These are phyloP conservation scores for Funneliformis geosporum DNA, from an alignment of 192 early-diverging fungal species.

Conservation along the genomic window DNA sequence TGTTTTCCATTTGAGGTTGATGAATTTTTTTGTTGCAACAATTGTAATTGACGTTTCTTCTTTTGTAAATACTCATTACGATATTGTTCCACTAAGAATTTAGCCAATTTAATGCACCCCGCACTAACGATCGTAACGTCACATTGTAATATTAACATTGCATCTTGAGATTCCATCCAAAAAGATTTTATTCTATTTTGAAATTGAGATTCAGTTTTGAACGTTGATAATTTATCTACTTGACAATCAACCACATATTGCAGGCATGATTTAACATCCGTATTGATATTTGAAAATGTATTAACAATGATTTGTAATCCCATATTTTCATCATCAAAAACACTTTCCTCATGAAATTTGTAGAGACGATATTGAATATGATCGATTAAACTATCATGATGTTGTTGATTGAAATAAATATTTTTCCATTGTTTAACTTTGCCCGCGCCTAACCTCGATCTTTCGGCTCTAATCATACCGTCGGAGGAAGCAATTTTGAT, in stretches of 20 bases:
- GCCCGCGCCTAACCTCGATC: background rate
- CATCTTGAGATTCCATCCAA: slow-evolving; percentile 19
- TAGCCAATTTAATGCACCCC: slow-evolving; percentile 29
- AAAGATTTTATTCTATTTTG: slow-evolving; percentile 25
- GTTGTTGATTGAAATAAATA: slow-evolving; percentile 11
- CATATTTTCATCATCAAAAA: too few relatives aligned
- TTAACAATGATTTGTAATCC: slow-evolving; percentile 22
- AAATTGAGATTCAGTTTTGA: slow-evolving; percentile 24
- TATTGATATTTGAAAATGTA: slow-evolving; percentile 12
- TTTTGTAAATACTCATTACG: slow-evolving; percentile 5
- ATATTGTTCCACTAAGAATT: slow-evolving; percentile 26
- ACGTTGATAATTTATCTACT: slow-evolving; percentile 28
- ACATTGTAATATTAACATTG: slow-evolving; percentile 28
- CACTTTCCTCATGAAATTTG: too few relatives aligned
- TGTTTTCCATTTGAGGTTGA: background rate
- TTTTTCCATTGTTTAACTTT: slow-evolving; percentile 17
- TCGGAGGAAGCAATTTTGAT: slow-evolving; percentile 29
- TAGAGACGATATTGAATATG: background rate
- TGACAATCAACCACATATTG: background rate
- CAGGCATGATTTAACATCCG: slow-evolving; percentile 21
- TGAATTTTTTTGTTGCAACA: too few relatives aligned
- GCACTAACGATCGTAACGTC: slow-evolving; percentile 19
- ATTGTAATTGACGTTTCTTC: background rate
- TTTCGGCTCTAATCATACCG: slow-evolving; percentile 4
- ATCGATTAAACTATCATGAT: background rate